Conservation (phyloP, 495 filamentous ascomycete species). For the Penicillium egyptiacum region DNA sequence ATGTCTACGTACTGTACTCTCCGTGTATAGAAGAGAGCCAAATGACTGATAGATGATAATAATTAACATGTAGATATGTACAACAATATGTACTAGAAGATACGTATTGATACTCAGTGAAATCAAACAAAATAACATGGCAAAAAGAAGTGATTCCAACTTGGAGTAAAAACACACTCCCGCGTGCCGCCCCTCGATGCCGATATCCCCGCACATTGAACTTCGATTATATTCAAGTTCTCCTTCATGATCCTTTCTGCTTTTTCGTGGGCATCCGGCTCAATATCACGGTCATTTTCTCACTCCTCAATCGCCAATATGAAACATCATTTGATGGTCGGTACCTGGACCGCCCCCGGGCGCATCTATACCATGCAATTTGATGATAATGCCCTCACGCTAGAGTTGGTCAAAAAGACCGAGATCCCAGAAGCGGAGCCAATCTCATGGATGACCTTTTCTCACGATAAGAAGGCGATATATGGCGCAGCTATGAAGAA, state of each 20-base stretch:
- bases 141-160: too few relatives aligned
- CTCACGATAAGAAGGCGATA: slow-evolving; percentile 78
- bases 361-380: slow-evolving; percentile 84
- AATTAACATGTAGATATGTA: too few relatives aligned
- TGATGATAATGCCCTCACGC: slow-evolving; percentile 69
- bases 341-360: slow-evolving; percentile 80
- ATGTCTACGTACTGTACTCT: too few relatives aligned
- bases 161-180: slow-evolving; percentile 6
- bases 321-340: slow-evolving; percentile 80
- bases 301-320: slow-evolving; percentile 46
- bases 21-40: too few relatives aligned
- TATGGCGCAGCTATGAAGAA: slow-evolving; percentile 89
- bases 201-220: slow-evolving; percentile 1
- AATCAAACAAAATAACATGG: too few relatives aligned
- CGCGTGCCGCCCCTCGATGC: slow-evolving; percentile 15
- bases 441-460: slow-evolving; percentile 89
- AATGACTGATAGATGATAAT: too few relatives aligned
- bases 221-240: background rate
- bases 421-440: slow-evolving; percentile 77
- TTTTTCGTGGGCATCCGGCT: slow-evolving; percentile 11
- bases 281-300: slow-evolving; percentile 19
- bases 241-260: slow-evolving; percentile 14
- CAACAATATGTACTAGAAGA: too few relatives aligned
- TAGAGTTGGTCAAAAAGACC: slow-evolving; percentile 73
- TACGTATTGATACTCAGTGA: too few relatives aligned